Base-by-base conservation (phyloP, 306 rosid species). In the Begonia fuchsioides region DNA sequence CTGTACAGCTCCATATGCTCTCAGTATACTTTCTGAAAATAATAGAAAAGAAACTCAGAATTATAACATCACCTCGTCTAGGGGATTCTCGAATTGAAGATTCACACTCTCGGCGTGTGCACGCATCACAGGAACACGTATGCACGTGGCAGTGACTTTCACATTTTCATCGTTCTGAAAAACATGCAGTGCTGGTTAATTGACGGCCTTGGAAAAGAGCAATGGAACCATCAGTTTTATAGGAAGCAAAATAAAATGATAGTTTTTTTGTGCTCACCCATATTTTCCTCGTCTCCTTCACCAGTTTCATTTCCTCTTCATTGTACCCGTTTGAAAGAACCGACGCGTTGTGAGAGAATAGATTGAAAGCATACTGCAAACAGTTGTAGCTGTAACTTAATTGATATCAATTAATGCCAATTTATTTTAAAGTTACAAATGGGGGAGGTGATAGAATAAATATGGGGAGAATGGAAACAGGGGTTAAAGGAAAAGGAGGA, bases 221-320 rank as follows among this genome's bases (percentile, higher is more conserved):
- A 26, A 26, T 26, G 35, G 7, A 26, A 26, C 35, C 5, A 26
- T 26, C 8, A 26, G 8, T 26, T n/a, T n/a, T 26, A 26, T 4
- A 26, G 35, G 35, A 26, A 26, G 35, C 8, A 26, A 44, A 15
- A 56, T 17, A 19, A 20, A 44, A 9, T 12, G 46, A 32, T 39
- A 44, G 38, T 26, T 59, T 57, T n/a, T 47, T 44, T 54, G 49
- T 32, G 59, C 68, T 69, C 54, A 82, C 98, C 98, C 98, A 92
- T n/a, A 92, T 92, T 73, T 92, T 85, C 58, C 72, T 67, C 0
- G 96, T 92, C 74, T 92, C 98, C 67, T 85, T 85, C 54, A 92
- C 94, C 69, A 92, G 50, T 66, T 92, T 92, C 96, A 92, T 85
- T 74, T 92, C 98, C 72, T 92, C 98, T 79, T 92, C 98, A 38